phyloP scores from a whole-genome alignment of 805 yeast species.

The Metschnikowia gelsemii region DNA sequence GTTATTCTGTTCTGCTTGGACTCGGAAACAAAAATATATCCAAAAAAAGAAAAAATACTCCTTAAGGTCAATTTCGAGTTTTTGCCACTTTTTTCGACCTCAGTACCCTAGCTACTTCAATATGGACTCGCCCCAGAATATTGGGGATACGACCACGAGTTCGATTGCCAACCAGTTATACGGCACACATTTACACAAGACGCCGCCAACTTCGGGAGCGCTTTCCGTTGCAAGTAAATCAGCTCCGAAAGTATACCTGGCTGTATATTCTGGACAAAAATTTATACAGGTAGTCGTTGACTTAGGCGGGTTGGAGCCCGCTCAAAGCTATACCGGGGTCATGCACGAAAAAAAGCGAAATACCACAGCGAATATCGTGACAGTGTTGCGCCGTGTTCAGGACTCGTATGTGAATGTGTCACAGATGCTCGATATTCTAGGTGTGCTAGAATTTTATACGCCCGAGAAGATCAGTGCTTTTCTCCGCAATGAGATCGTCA shows the following conservation, averaged over 20 bases:
- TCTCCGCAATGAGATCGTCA: constrained; percentile 33
- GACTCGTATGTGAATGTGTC: constrained; percentile 42
- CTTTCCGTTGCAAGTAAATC: constrained; percentile 1
- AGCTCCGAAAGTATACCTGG: constrained; percentile 17
- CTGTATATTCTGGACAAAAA: constrained; percentile 38
- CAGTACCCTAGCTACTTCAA: neutral
- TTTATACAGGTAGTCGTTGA: constrained; percentile 34
- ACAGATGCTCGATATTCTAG: constrained; percentile 37
- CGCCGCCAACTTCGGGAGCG: constrained; percentile 11
- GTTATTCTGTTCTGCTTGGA: no score
- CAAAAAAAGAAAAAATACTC: no score
- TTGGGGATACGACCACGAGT: constrained; percentile 43
- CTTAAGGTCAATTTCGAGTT: no score
- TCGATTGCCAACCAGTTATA: constrained; percentile 36
- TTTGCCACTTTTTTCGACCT: neutral
- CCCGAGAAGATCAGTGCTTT: constrained; percentile 29
- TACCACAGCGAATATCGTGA: neutral
- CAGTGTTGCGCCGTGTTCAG: constrained; percentile 40
- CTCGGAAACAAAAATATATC: no score
- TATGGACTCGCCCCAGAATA: constrained; percentile 44
- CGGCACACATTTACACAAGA: constrained; percentile 34
- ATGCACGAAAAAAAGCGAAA: no score
- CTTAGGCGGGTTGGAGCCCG: neutral
- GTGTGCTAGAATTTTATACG: constrained; percentile 29
- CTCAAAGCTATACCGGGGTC: no score